These are phyloP conservation scores for Fistulifera solaris DNA, from an alignment of 108 stramenopile species.

Conservation along the genomic window DNA sequence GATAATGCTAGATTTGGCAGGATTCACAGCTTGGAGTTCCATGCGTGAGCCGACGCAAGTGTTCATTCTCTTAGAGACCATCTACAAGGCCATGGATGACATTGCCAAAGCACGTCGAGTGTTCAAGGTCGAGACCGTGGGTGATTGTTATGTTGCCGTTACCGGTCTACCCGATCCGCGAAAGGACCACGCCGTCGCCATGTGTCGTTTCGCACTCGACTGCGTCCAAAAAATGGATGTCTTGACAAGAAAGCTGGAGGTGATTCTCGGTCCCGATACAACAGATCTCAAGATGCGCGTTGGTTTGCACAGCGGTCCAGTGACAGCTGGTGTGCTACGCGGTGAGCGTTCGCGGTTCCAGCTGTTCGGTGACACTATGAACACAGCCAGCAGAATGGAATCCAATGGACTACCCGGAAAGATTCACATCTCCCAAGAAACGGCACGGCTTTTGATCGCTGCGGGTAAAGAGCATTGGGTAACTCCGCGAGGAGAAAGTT, in stretches of 20 bases:
- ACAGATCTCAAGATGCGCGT: constrained; percentile 37
- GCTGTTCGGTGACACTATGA: constrained; percentile 2
- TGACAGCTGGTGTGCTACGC: constrained; percentile 49
- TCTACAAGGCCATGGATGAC: constrained; percentile 33
- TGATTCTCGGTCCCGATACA: constrained; percentile 34
- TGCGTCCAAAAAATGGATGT: constrained; percentile 2
- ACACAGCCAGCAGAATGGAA: background rate
- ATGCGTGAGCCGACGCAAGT: constrained; percentile 27
- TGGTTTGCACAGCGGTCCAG: constrained; percentile 47
- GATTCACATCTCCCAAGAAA: constrained; percentile 1
- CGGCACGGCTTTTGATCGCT: background rate
- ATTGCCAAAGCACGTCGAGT: constrained; percentile 21
- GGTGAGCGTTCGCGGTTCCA: constrained; percentile 42
- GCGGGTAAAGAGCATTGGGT: background rate
- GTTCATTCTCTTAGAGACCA: constrained; percentile 32
- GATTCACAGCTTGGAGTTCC: constrained; percentile 26
- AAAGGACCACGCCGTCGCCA: constrained; percentile 15
- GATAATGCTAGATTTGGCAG: too few relatives aligned
- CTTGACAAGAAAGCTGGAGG: constrained; percentile 14
- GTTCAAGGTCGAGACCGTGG: constrained; percentile 48
- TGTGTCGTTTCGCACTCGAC: constrained; percentile 26
- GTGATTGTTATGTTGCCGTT: constrained; percentile 34
- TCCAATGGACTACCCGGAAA: background rate
- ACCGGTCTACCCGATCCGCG: constrained; percentile 20
- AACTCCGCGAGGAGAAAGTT: background rate